Evolutionary conservation across 345 rosid genomes (phyloP), one percentile per base, ranked within the genome.

Genomic region (Noccaea bulbosa): DNA sequence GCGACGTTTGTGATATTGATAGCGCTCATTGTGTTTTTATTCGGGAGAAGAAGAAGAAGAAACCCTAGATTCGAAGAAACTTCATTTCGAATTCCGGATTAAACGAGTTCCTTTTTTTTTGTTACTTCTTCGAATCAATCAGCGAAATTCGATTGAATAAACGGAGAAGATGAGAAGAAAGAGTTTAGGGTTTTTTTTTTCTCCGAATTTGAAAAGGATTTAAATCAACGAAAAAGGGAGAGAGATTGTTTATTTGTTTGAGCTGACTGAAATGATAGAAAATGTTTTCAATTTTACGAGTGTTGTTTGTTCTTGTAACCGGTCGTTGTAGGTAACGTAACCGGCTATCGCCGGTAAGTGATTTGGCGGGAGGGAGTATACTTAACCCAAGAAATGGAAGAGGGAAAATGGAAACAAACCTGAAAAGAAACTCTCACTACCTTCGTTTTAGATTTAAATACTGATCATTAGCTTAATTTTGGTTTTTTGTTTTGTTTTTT

Each of bases 1-100:
- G 91, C 62, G 35, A 94, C 98, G 81, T 94, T 94, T 2, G 96
- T 94, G 72, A 94, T 80, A 48, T 91, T 94, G 61, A 94, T 91
- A 7, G 96, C 97, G 66, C 99, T 94, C 97, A 91, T 91, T 57
- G 38, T 83, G 16, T 54, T 5, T 17, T 5, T 17, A 34, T 2
- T 20, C 35, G 33, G 11, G 20, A 24, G 27, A 17, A 24, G 27
- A 24, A 24, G 27, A 24, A 54, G 30, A 33, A 50, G 32, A 81
- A 81, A 67, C 73, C 81, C 81, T 52, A 78, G 72, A 55, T 65
- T 67, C 60, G 0, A 30, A 40, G 2, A 62, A 57, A 39, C 69
- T 52, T 67, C 79, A 70, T 78, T 78, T 5, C 69, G 54, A 81
- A 46, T 33, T 7, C 67, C 12, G 9, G 60, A 56, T 16, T 2